phyloP scores from a whole-genome alignment of 140 eudicot species.

The Senecio squalidus region DNA sequence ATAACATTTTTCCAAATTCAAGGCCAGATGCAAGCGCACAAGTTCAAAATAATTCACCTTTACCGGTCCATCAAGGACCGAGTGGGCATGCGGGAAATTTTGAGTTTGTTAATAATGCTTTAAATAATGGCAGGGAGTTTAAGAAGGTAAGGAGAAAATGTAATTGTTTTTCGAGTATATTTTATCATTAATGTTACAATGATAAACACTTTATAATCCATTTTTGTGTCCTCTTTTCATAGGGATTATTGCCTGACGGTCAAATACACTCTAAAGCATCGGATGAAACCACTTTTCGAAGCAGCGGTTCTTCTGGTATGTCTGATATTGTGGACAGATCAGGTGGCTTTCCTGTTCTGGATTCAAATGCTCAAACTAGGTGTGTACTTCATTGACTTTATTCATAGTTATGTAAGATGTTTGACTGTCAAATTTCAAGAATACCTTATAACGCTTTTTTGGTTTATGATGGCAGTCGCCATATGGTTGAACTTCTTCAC shows the following conservation, averaged over 20 bases:
- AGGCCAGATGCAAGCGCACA: constrained; percentile 26
- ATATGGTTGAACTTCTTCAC: constrained; percentile 62
- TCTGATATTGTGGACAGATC: constrained; percentile 36
- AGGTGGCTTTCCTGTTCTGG: constrained; percentile 28
- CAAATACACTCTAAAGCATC: constrained; percentile 27
- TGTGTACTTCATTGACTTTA: constrained; percentile 16
- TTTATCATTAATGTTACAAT: neutral
- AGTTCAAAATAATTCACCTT: constrained; percentile 33
- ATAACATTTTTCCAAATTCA: constrained; percentile 33
- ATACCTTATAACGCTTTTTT: neutral
- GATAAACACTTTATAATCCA: neutral
- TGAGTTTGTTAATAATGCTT: constrained; percentile 19
- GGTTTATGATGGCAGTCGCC: constrained; percentile 39
- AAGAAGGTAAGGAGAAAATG: constrained; percentile 13
- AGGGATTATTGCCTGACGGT: constrained; percentile 32
- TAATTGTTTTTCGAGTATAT: neutral
- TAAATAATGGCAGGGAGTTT: constrained; percentile 14
- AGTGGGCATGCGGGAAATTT: constrained; percentile 32
- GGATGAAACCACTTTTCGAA: constrained; percentile 24
- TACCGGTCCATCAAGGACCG: constrained; percentile 22
- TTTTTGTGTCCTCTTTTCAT: constrained; percentile 16
- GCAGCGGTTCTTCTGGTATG: constrained; percentile 28
- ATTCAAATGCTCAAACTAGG: constrained; percentile 46
- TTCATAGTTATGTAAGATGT: constrained; percentile 1
- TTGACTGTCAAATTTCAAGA: neutral